Conservation (phyloP, 441 rosid species). For the Brassica balearica region DNA sequence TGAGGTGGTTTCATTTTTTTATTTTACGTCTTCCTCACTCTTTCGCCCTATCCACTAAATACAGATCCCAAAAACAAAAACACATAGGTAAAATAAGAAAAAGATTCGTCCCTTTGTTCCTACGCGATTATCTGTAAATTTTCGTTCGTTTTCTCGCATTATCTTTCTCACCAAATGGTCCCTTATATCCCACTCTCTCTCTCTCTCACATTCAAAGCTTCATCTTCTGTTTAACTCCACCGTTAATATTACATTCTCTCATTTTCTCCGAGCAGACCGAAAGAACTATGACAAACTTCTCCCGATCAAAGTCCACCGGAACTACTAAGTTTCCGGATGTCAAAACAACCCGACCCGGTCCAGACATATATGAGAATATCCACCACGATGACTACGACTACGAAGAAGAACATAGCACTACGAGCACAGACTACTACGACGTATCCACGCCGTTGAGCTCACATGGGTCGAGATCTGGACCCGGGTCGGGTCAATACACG, state of each 20-base stretch:
- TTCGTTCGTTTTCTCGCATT: constrained; percentile 24
- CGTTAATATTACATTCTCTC: constrained; percentile 22
- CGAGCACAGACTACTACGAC: constrained; percentile 45
- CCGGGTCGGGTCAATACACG: constrained; percentile 52
- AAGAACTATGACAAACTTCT: constrained; percentile 64
- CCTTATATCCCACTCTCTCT: constrained; percentile 34
- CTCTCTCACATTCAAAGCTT: constrained; percentile 27
- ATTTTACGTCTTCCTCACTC: constrained; percentile 43
- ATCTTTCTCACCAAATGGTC: constrained; percentile 33
- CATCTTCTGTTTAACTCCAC: constrained; percentile 25
- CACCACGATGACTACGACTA: constrained; percentile 44
- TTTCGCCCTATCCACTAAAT: constrained; percentile 39
- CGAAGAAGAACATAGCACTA: constrained; percentile 45
- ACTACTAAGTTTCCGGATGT: constrained; percentile 54
- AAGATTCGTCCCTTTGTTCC: constrained; percentile 33
- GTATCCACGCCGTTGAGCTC: constrained; percentile 61
- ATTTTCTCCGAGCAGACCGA: not conserved
- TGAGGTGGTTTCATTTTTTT: not conserved
- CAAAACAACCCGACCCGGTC: constrained; percentile 47
- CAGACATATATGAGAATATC: constrained; percentile 41
- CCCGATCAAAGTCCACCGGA: constrained; percentile 84
- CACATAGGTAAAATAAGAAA: not conserved
- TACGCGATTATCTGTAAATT: constrained; percentile 32
- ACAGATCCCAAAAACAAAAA: not conserved
- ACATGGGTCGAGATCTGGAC: constrained; percentile 45